Evolutionary conservation across 805 yeast genomes (phyloP).

Genomic region (Aciculoconidium aculeatum): DNA sequence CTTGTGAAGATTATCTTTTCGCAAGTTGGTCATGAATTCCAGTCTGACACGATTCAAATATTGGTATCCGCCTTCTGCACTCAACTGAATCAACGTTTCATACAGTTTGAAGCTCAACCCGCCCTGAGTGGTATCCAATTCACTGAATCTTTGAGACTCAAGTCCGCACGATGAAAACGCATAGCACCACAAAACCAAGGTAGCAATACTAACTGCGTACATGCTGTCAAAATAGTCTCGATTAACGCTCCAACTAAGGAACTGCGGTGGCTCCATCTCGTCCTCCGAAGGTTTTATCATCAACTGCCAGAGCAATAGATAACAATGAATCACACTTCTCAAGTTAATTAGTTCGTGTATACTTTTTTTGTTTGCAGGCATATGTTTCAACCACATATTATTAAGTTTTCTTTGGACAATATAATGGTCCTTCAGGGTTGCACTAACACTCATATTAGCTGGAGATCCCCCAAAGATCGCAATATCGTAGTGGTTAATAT

Average conservation of each 20-base stretch:
- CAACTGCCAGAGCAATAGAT: constrained; percentile 34
- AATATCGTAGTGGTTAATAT: constrained; percentile 71
- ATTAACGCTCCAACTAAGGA: constrained; percentile 25
- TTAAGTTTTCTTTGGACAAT: constrained; percentile 29
- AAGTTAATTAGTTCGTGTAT: constrained; percentile 25
- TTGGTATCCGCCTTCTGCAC: constrained; percentile 33
- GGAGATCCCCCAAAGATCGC: constrained; percentile 81
- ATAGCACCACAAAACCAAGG: constrained; percentile 37
- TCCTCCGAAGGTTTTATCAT: constrained; percentile 25
- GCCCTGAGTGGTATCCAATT: constrained; percentile 9
- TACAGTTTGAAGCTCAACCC: constrained; percentile 9
- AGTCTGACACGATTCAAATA: constrained; percentile 29
- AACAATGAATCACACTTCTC: constrained; percentile 34
- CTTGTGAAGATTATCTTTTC: constrained; percentile 18
- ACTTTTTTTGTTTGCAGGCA: constrained; percentile 32
- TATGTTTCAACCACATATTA: constrained; percentile 34
- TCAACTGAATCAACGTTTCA: constrained; percentile 19
- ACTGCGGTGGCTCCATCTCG: constrained; percentile 10
- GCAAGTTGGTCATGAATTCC: constrained; percentile 25
- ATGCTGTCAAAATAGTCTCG: constrained; percentile 32
- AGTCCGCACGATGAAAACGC: constrained; percentile 27
- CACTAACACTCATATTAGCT: constrained; percentile 56
- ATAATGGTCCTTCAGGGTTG: constrained; percentile 28
- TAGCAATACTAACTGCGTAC: constrained; percentile 33
- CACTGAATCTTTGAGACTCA: constrained; percentile 22